Evolutionary conservation across 1,284 basidiomycete genomes (phyloP), one percentile per base, ranked within the genome.

Genomic region (Rhodotorula sp.): DNA sequence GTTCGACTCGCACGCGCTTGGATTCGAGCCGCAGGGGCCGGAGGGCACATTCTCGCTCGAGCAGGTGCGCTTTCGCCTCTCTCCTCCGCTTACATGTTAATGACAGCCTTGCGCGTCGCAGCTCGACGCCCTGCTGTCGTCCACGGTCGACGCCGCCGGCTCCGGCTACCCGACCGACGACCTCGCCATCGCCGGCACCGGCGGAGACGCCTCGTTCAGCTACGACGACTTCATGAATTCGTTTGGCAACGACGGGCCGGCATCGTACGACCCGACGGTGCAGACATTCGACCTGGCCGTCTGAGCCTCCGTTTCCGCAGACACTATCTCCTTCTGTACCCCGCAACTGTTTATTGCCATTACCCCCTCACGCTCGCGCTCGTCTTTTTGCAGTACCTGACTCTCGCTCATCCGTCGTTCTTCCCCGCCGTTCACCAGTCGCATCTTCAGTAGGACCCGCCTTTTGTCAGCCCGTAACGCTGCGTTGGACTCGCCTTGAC

Each of bases 301-400:
- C 27, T 41, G n/a, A 21, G n/a, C n/a, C 57, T 10, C n/a, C 19
- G 7, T 2, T 34, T 44, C 10, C 29, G n/a, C 58, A 50, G 44
- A 63, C n/a, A 54, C 37, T 67, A 70, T 29, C 57, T 59, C 66
- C 64, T 22, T 56, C 67, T 15, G 74, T 17, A 13, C 50, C n/a
- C 50, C n/a, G n/a, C 13, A 29, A 72, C 7, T 41, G 64, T 25
- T 57, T 71, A 12, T 63, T 19, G 76, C 53, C 15, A 29, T n/a
- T 29, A n/a, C 15, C 13, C 8, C n/a, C 27, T 51, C 50, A n/a
- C 46, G 25, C 3, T 13, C 27, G 44, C 44, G 10, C 39, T 17
- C n/a, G n/a, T n/a, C 39, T 17, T 41, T 41, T 41, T 41, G 39
- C 39, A 39, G 9, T 39, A 39, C 39, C 39, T 15, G 7, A 7